phyloP scores from a whole-genome alignment of 2,329 filamentous ascomycete genomes.

The Ophiostoma piceae region DNA sequence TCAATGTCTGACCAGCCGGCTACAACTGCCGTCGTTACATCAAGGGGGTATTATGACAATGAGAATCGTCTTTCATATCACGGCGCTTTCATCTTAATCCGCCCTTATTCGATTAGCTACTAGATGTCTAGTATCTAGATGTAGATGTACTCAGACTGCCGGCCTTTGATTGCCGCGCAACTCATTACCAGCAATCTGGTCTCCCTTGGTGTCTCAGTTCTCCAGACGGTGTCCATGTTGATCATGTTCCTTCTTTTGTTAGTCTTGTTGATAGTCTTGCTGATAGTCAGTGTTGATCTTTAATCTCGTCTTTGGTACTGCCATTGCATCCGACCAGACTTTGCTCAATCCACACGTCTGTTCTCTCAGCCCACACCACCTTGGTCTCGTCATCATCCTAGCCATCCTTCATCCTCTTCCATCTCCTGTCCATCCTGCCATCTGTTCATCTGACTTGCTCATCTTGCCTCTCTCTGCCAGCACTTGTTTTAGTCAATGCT shows the following conservation, averaged over 20 bases:
- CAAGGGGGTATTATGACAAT: neutral
- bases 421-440: neutral
- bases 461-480: neutral
- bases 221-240: conserved; percentile 4
- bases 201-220: neutral
- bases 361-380: neutral
- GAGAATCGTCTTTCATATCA: neutral
- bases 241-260: neutral
- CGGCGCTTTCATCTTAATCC: neutral
- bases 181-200: neutral
- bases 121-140: neutral
- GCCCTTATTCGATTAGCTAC: neutral
- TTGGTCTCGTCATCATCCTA: conserved; percentile 11
- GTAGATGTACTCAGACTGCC: neutral
- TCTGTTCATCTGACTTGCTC: neutral
- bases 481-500: neutral
- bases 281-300: neutral
- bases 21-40: neutral
- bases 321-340: neutral
- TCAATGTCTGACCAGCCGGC: neutral
- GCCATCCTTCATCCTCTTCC: neutral
- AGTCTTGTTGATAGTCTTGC: neutral
- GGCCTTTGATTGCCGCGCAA: neutral
- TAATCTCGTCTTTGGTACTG: neutral
- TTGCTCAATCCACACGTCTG: neutral